Conservation (phyloP, 148 eudicot species). For the Amaranthus cruentus region DNA sequence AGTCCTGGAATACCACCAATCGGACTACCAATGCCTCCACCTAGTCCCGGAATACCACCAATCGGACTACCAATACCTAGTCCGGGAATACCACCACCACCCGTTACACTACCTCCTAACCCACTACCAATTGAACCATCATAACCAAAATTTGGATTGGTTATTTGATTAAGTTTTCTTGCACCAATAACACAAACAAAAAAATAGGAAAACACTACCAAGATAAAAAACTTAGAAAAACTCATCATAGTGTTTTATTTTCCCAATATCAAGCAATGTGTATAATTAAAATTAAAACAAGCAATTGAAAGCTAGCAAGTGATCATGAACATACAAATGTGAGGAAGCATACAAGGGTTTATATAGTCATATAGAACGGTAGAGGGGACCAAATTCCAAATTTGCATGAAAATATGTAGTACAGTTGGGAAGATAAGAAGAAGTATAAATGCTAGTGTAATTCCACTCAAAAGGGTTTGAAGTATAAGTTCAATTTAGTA, state of each 20-base stretch:
- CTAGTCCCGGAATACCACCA: not conserved
- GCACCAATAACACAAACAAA: slow-evolving; percentile 5
- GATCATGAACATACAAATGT: not conserved
- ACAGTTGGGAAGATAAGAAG: slow-evolving; percentile 10
- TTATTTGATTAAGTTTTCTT: slow-evolving; percentile 1
- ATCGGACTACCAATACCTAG: not conserved
- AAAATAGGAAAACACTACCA: slow-evolving; percentile 6
- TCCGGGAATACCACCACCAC: slow-evolving; percentile 5
- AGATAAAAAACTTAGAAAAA: not conserved
- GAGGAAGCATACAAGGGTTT: not conserved
- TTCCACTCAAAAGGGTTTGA: not conserved
- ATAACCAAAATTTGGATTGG: not conserved
- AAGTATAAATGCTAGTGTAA: slow-evolving; percentile 14
- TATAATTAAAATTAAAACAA: not conserved
- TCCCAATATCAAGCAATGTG: not conserved
- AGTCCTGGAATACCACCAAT: not conserved
- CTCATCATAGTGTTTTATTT: not conserved
- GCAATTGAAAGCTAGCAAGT: not conserved
- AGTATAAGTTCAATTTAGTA: not conserved
- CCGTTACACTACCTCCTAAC: not conserved
- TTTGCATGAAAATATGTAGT: slow-evolving; percentile 14
- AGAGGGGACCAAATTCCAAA: not conserved
- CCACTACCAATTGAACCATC: not conserved
- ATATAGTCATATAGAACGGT: slow-evolving; percentile 25
- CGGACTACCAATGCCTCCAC: not conserved